Conservation (phyloP, 805 yeast genomes). For the Suhomyces vadensis region DNA sequence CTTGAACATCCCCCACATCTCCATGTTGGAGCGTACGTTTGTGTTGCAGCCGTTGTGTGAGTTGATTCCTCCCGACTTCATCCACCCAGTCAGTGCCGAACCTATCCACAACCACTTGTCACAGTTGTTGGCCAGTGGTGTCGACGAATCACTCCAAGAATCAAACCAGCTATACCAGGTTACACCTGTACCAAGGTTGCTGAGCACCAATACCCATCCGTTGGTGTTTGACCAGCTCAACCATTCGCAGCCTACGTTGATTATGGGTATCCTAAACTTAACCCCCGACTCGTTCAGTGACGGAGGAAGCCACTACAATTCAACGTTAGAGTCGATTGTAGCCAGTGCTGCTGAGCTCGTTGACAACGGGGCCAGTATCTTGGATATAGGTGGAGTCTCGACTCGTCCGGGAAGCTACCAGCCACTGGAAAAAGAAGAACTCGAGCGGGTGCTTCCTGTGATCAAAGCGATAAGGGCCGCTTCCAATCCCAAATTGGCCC, state of each 20-base stretch:
- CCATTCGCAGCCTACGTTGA: slow-evolving; percentile 51
- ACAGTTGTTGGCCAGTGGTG: slow-evolving; percentile 41
- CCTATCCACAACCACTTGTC: slow-evolving; percentile 68
- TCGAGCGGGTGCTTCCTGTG: slow-evolving; percentile 68
- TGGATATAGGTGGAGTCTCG: slow-evolving; percentile 94
- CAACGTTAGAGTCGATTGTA: slow-evolving; percentile 43
- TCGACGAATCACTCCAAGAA: slow-evolving; percentile 48
- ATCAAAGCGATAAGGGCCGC: slow-evolving; percentile 58
- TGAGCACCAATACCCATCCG: slow-evolving; percentile 13
- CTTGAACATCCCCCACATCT: slow-evolving; percentile 79
- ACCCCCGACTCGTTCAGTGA: slow-evolving; percentile 97
- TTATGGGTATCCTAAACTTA: slow-evolving; percentile 87
- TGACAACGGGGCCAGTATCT: slow-evolving; percentile 63
- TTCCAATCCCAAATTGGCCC: slow-evolving; percentile 32
- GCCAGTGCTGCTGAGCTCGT: slow-evolving; percentile 51
- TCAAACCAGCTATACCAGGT: slow-evolving; percentile 51
- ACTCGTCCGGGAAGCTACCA: slow-evolving; percentile 83
- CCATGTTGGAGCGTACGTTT: slow-evolving; percentile 87
- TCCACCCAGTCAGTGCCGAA: slow-evolving; percentile 87
- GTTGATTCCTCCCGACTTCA: slow-evolving; percentile 59
- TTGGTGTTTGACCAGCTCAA: slow-evolving; percentile 47
- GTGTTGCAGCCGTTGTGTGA: slow-evolving; percentile 90
- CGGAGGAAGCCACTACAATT: slow-evolving; percentile 55
- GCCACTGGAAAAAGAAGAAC: slow-evolving; percentile 64
- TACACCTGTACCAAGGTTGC: slow-evolving; percentile 45